Evolutionary conservation across 805 yeast genomes (phyloP), one percentile per base, ranked within the genome.

Genomic region (Kazachstania bromeliacearum): DNA sequence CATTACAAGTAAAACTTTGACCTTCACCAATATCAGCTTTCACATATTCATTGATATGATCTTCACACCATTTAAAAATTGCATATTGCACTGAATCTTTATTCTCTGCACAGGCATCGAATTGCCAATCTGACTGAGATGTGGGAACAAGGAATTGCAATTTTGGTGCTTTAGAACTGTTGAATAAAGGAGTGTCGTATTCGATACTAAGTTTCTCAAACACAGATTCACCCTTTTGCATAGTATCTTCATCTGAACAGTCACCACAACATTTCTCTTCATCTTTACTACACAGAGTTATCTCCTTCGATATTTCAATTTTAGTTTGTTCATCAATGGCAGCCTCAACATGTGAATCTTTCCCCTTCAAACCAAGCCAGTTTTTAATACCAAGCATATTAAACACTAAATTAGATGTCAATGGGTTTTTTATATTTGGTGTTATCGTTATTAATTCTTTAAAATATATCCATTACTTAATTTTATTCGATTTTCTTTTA

Each of bases 111-210:
- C 69, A 65, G 2, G 95, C 84, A 50, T 82, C 82, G 42, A 75
- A 89, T 12, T 61, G 64, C 98, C 98, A 89, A 58, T 89, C 94
- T 0, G 72, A 54, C 46, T 77, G 77, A 8, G 92, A 94, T 0
- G 96, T 87, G 2, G 95, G 81, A 0, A 88, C 77, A 23, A 89
- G 60, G 16, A 85, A 63, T 46, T 88, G 96, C 17, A 80, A 52
- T 3, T 77, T 79, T 30, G 75, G 76, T 1, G 82, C 77, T 43
- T 70, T 71, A 0, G 94, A 77, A 5, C 88, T 68, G 40, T 80
- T 78, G 74, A 82, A 85, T 20, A 87, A 63, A 5, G 70, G 70
- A 17, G 45, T 51, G 16, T 48, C 65, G 37, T 48, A 45, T 34
- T 58, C 62, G 32, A 57, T 50, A 29, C 51, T 45, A 33, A 57